Evolutionary conservation across 345 rosid genomes (phyloP), one percentile per base, ranked within the genome.

Genomic region (Citrus mangshanensis): DNA sequence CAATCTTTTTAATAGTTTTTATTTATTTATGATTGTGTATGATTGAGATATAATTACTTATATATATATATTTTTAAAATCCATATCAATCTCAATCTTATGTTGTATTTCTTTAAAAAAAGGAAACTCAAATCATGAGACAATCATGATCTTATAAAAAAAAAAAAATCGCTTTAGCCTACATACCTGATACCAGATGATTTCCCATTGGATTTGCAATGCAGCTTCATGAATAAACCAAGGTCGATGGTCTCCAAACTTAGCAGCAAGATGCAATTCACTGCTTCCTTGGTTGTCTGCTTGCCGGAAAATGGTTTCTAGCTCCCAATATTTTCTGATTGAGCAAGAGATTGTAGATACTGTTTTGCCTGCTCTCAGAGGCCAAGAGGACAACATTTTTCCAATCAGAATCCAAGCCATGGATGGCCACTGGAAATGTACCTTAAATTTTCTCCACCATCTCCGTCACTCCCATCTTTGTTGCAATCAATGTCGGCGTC

Each of bases 121-220:
- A 32, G 0, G 34, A 32, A 32, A 32, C 5, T 32, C 34, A 32
- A 32, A 30, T 30, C 32, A 30, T 30, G 34, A 32, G 34, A 32
- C 34, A 32, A 32, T 0, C 34, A 32, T 32, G 34, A 32, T 32
- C 4, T 32, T 32, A 32, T 3, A 32, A 32, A 32, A 32, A 32
- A 0, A 32, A 3, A 32, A 32, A 32, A 32, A 3, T 32, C 0
- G 34, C 34, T 32, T 32, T 8, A 38, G 42, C 1, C 7, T 28
- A 10, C 27, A 28, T 77, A 77, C 81, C 81, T 78, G 2, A 70
- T 69, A 80, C 80, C 80, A 82, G 68, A 79, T 84, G 37, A 76
- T 38, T 69, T 84, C 82, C 82, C 87, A 81, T 25, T 75, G 82
- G 82, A 81, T 74, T 37, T 83, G 83, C 51, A 83, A 28, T 28